phyloP scores from a whole-genome alignment of 2,329 filamentous ascomycete species.

The Biscogniauxia mediterranea region DNA sequence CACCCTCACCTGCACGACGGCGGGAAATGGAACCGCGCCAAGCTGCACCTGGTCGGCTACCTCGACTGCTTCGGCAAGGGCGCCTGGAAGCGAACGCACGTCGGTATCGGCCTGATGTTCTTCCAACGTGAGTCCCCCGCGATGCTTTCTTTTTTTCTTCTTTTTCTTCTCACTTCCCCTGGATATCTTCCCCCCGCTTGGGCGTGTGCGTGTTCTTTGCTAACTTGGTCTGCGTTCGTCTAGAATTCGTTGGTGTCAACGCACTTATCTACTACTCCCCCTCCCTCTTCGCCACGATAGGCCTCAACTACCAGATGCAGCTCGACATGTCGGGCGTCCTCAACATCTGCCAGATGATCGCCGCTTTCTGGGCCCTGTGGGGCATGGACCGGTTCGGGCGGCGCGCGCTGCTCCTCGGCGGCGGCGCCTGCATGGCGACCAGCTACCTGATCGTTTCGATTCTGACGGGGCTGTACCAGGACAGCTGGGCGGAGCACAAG shows the following conservation, averaged over 20 bases:
- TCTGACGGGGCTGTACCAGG: constrained; percentile 51
- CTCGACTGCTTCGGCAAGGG: constrained; percentile 48
- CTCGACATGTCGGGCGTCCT: constrained; percentile 47
- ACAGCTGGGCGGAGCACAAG: constrained; percentile 49
- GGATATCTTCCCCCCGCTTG: no score
- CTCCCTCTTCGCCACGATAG: constrained; percentile 46
- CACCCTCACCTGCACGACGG: constrained; percentile 34
- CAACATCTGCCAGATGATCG: constrained; percentile 44
- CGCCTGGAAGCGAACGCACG: constrained; percentile 43
- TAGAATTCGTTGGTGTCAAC: constrained; percentile 46
- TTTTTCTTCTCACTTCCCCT: no score
- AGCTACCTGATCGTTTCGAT: constrained; percentile 51
- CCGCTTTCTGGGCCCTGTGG: constrained; percentile 45
- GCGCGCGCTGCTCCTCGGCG: constrained; percentile 43
- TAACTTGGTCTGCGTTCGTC: background rate
- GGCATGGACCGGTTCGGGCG: constrained; percentile 48
- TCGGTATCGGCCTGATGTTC: constrained; percentile 54
- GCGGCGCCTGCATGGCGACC: constrained; percentile 44
- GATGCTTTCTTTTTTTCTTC: background rate
- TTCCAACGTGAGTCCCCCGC: constrained; percentile 43
- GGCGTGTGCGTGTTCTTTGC: background rate
- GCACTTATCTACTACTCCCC: constrained; percentile 48
- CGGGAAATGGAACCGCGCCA: constrained; percentile 33
- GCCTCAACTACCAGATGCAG: constrained; percentile 41
- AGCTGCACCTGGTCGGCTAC: constrained; percentile 48